A percentile compares a stretch with the other conserved stretches of the same genome.
Evolutionary conservation across 208 protist genomes (phyloP).

Genomic region (Trypanosoma platydactyli): DNA sequence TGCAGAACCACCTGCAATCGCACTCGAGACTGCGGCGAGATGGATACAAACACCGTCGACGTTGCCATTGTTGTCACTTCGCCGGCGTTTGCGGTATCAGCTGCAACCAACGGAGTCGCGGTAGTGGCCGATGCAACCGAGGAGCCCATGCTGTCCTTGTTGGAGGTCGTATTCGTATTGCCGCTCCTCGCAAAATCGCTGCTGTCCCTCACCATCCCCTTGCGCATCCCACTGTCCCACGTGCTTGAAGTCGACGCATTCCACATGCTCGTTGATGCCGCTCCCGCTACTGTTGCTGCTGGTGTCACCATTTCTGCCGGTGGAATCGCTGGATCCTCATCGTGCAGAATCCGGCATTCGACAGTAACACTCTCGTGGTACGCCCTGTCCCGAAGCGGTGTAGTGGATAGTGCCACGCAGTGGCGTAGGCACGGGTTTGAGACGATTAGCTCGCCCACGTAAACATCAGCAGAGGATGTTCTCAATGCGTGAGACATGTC

Average conservation of each 20-base stretch:
- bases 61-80: not conserved
- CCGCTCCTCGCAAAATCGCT: not conserved
- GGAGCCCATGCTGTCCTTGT: not conserved
- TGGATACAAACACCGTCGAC: conserved; percentile 7
- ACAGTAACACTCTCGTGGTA: conserved; percentile 16
- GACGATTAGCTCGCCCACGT: conserved; percentile 51
- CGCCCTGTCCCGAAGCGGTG: conserved; percentile 9
- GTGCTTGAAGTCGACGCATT: no score
- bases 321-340: not conserved
- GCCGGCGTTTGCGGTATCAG: not conserved
- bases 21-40: conserved; percentile 11
- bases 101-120: not conserved
- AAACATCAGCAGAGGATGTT: conserved; percentile 33
- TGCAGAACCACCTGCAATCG: conserved; percentile 23
- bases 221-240: no score
- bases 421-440: conserved; percentile 46
- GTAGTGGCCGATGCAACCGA: not conserved
- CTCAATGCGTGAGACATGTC: conserved; percentile 26
- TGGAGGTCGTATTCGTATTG: not conserved
- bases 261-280: not conserved
- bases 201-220: no score
- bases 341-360: conserved; percentile 2
- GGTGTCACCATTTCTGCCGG: not conserved
- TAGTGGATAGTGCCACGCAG: conserved; percentile 24
- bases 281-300: not conserved